These are phyloP conservation scores for Aspergillus bridgeri DNA, from an alignment of 495 filamentous ascomycete genomes.

Conservation along the genomic window DNA sequence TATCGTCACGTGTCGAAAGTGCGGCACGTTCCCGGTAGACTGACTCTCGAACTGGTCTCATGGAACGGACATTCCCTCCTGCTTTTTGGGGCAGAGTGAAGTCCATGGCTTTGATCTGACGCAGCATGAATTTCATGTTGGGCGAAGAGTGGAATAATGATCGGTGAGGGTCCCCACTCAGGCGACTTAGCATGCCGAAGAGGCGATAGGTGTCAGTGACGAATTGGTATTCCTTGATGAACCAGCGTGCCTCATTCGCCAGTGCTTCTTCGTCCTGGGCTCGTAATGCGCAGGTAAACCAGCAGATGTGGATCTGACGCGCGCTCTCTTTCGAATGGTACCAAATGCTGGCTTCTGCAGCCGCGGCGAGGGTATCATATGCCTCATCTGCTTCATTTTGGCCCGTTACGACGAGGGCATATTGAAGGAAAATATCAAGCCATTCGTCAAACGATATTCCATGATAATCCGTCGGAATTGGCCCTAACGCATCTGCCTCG, in stretches of 20 bases:
- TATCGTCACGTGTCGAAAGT: constrained; percentile 47
- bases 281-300: constrained; percentile 79
- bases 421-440: constrained; percentile 88
- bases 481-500: constrained; percentile 29
- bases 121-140: constrained; percentile 82
- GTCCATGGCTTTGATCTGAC: constrained; percentile 91
- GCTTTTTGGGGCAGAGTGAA: constrained; percentile 42
- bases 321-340: constrained; percentile 60
- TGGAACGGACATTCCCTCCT: constrained; percentile 9
- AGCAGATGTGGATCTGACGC: constrained; percentile 74
- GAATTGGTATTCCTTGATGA: constrained; percentile 82
- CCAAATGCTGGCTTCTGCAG: constrained; percentile 75
- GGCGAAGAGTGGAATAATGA: constrained; percentile 54
- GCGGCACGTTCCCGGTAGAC: constrained; percentile 45
- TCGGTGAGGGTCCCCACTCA: constrained; percentile 50
- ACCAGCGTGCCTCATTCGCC: constrained; percentile 64
- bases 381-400: constrained; percentile 56
- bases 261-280: constrained; percentile 76
- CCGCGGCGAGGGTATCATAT: constrained; percentile 72
- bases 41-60: constrained; percentile 26
- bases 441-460: constrained; percentile 77
- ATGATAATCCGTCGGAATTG: constrained; percentile 63
- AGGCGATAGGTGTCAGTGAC: constrained; percentile 81
- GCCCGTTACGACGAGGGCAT: constrained; percentile 69
- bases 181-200: constrained; percentile 65